Evolutionary conservation across 2,329 filamentous ascomycete species (phyloP).

Genomic region (Clarireedia hainanense): DNA sequence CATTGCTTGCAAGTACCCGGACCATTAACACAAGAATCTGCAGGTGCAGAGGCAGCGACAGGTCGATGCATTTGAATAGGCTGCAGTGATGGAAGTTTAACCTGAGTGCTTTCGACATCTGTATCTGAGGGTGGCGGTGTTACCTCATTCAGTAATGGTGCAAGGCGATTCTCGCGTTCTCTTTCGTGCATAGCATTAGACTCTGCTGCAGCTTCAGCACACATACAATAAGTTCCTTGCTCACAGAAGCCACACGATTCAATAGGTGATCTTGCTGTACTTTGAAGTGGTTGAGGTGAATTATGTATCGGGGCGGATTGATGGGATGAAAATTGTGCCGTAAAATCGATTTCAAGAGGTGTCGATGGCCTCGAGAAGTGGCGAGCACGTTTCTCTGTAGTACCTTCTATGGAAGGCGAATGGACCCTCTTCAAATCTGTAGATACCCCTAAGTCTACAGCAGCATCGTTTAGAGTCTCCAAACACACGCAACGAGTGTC

Average conservation of each 20-base stretch:
- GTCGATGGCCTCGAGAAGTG: constrained; percentile 38
- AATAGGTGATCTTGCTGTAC: constrained; percentile 32
- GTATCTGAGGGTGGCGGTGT: constrained; percentile 45
- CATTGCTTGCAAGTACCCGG: constrained; percentile 77
- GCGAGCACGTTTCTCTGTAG: constrained; percentile 48
- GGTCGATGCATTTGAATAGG: constrained; percentile 28
- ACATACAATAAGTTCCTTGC: constrained; percentile 75
- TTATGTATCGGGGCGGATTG: constrained; percentile 18
- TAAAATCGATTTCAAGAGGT: constrained; percentile 67
- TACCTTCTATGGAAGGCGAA: constrained; percentile 19
- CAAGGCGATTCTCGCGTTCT: constrained; percentile 29
- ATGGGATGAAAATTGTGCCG: constrained; percentile 49
- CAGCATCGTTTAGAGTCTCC: constrained; percentile 29
- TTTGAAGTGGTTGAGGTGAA: constrained; percentile 8
- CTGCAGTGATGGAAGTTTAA: constrained; percentile 47
- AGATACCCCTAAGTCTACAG: constrained; percentile 4
- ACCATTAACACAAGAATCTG: constrained; percentile 42
- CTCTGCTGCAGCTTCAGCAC: constrained; percentile 51
- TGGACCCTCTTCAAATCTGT: constrained; percentile 27
- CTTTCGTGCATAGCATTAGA: constrained; percentile 28
- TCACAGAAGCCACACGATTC: constrained; percentile 78
- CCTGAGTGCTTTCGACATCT: constrained; percentile 48
- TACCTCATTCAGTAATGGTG: constrained; percentile 40
- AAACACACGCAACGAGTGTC: constrained; percentile 56
- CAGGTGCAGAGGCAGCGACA: constrained; percentile 12